phyloP scores from a whole-genome alignment of 176 grass and related monocot species.

The Chloris gayana region DNA sequence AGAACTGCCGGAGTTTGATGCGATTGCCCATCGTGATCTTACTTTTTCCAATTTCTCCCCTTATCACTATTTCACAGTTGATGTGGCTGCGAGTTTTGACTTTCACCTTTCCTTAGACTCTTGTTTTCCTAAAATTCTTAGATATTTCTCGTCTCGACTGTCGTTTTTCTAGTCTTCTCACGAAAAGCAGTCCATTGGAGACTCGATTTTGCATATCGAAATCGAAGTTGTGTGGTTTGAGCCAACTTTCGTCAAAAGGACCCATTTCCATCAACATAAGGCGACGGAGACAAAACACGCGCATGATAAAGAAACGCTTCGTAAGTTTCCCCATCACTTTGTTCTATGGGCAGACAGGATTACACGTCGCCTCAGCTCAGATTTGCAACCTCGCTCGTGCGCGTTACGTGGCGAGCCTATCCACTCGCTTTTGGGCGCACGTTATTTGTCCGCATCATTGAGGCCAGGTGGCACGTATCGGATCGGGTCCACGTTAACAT shows the following conservation, averaged over 20 bases:
- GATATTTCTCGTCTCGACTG: too few species aligned
- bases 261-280: too few species aligned
- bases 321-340: background rate
- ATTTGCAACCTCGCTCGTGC: too few species aligned
- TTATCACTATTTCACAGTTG: background rate
- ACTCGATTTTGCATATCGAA: background rate
- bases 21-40: too few species aligned
- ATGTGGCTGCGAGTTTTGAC: background rate
- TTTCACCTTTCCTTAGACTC: too few species aligned
- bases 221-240: background rate
- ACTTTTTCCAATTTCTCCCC: too few species aligned
- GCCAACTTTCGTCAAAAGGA: background rate
- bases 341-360: background rate
- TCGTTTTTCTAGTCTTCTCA: too few species aligned
- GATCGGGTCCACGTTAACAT: background rate
- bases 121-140: background rate
- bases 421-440: background rate
- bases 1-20: background rate
- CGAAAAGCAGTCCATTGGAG: background rate
- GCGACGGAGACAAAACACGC: background rate
- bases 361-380: conserved; percentile 10
- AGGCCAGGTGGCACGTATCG: background rate
- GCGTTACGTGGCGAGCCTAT: conserved; percentile 10
- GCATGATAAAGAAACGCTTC: background rate
- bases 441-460: conserved; percentile 32